These are phyloP conservation scores for Candida boidinii DNA, from an alignment of 805 yeast genomes.

Conservation along the genomic window DNA sequence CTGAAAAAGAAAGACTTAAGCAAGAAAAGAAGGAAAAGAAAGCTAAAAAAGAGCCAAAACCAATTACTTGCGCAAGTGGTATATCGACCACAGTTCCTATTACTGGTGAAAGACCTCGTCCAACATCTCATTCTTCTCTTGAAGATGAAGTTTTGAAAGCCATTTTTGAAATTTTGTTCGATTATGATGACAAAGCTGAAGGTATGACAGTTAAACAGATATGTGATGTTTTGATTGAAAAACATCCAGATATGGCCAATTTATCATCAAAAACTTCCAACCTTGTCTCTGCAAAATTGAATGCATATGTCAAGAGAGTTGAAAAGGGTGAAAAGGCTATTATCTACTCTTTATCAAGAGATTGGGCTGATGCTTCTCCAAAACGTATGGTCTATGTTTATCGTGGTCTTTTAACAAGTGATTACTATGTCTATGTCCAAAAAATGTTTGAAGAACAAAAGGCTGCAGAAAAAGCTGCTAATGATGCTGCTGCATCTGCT, in stretches of 20 bases:
- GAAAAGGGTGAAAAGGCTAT: constrained; percentile 74
- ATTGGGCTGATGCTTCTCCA: constrained; percentile 89
- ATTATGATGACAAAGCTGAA: constrained; percentile 55
- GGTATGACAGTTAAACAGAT: constrained; percentile 91
- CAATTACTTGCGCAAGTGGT: constrained; percentile 55
- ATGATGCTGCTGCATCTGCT: constrained; percentile 6
- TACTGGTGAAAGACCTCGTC: constrained; percentile 67
- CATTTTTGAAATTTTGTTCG: constrained; percentile 63
- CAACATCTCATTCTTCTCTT: constrained; percentile 55
- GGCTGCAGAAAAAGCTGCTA: constrained; percentile 16
- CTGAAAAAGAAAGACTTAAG: constrained; percentile 8
- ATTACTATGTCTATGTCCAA: constrained; percentile 64
- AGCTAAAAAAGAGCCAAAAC: constrained; percentile 20
- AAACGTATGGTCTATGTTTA: constrained; percentile 84
- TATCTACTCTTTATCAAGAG: constrained; percentile 70
- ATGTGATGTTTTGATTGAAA: constrained; percentile 64
- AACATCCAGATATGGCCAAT: constrained; percentile 80
- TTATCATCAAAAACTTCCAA: constrained; percentile 75
- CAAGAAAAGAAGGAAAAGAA: constrained; percentile 16
- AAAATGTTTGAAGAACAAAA: constrained; percentile 50
- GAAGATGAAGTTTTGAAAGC: constrained; percentile 74
- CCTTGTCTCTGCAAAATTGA: constrained; percentile 71
- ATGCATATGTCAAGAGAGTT: constrained; percentile 78
- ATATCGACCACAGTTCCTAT: constrained; percentile 75
- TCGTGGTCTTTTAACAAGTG: constrained; percentile 69